phyloP scores from a whole-genome alignment of 192 early-diverging fungal genomes.

The Umbelopsis vinacea region DNA sequence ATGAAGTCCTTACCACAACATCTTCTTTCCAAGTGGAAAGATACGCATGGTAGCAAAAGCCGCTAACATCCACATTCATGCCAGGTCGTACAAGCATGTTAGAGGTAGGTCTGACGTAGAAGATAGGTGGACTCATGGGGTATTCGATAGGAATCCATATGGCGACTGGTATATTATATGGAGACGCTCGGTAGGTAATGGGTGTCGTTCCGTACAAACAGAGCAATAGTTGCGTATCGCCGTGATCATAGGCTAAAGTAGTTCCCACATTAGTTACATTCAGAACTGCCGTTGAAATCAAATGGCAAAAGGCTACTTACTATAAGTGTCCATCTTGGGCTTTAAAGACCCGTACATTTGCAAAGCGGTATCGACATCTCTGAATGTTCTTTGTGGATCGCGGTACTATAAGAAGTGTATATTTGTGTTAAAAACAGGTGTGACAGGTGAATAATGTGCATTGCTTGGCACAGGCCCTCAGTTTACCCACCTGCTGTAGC shows the following conservation, averaged over 20 bases:
- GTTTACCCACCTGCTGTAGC: slow-evolving; percentile 8
- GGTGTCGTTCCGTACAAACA: slow-evolving; percentile 89
- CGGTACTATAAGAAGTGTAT: slow-evolving; percentile 53
- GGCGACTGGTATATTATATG: slow-evolving; percentile 93
- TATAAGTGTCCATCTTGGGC: slow-evolving; percentile 73
- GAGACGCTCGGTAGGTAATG: slow-evolving; percentile 75
- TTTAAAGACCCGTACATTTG: slow-evolving; percentile 58
- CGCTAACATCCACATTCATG: slow-evolving; percentile 83
- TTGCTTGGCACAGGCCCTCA: neutral
- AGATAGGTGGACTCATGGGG: slow-evolving; percentile 78
- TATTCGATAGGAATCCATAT: slow-evolving; percentile 88
- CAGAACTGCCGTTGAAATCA: neutral
- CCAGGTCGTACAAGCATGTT: slow-evolving; percentile 84
- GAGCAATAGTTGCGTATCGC: slow-evolving; percentile 67
- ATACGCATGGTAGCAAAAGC: slow-evolving; percentile 84
- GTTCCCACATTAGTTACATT: neutral
- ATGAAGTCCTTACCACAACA: slow-evolving; percentile 26
- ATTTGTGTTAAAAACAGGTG: no score
- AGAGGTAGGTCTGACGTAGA: slow-evolving; percentile 87
- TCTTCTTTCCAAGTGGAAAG: slow-evolving; percentile 73
- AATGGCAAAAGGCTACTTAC: slow-evolving; percentile 46
- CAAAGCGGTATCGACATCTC: slow-evolving; percentile 69
- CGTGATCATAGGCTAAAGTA: slow-evolving; percentile 57
- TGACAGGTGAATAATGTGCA: neutral
- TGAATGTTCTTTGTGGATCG: slow-evolving; percentile 60